Evolutionary conservation across 139 green algal genomes (phyloP).

Genomic region (Parachlorella kessleri): DNA sequence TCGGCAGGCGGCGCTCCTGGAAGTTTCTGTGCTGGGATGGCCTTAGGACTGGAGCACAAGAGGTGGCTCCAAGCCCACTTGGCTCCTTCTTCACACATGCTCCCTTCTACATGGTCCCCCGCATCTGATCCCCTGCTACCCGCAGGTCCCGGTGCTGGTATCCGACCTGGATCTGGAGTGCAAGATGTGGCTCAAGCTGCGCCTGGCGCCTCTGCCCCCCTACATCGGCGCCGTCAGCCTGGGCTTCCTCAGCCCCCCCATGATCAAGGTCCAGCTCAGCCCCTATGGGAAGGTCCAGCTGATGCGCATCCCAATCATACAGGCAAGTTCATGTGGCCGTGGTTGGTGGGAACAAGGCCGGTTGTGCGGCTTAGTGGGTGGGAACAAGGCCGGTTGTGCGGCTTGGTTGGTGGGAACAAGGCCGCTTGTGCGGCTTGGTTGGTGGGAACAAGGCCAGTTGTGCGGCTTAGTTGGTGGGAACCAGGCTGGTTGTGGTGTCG

Average conservation of each 20-base stretch:
- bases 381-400: too few species aligned
- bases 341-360: not conserved
- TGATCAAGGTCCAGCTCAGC: conserved; percentile 91
- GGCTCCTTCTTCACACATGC: not conserved
- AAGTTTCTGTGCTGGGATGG: not conserved
- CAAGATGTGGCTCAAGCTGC: conserved; percentile 93
- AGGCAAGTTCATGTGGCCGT: conserved; percentile 43
- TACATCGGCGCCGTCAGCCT: conserved; percentile 91
- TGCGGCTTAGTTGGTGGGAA: too few species aligned
- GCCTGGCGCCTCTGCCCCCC: conserved; percentile 90
- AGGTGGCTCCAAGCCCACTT: not conserved
- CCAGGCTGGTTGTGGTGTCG: too few species aligned
- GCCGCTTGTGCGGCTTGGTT: too few species aligned
- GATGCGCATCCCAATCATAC: conserved; percentile 90
- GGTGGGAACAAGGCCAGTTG: too few species aligned
- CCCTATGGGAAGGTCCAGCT: conserved; percentile 93
- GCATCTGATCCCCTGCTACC: not conserved
- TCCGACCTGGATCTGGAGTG: conserved; percentile 94
- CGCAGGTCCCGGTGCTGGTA: conserved; percentile 84
- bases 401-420: too few species aligned
- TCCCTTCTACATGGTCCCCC: not conserved
- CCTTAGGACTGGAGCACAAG: not conserved
- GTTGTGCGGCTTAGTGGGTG: too few species aligned
- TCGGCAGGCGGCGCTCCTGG: not conserved
- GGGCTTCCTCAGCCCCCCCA: conserved; percentile 88